Percentiles rank a stretch among this genome's conserved stretches.
Evolutionary conservation across 2,329 filamentous ascomycete genomes (phyloP).

Genomic region (Pseudogymnoascus sp.): DNA sequence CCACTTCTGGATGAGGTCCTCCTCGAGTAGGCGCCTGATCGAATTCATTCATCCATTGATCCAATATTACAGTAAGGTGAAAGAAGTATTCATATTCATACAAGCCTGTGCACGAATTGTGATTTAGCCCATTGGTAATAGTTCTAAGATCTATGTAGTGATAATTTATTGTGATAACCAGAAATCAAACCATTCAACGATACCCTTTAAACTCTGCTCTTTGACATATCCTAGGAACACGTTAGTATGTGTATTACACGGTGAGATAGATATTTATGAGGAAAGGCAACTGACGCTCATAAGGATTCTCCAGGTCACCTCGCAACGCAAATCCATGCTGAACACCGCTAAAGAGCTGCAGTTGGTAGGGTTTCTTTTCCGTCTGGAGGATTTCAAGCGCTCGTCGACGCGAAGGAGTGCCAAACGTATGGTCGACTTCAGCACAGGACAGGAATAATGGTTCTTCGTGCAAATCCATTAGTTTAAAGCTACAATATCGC

Average conservation of each 20-base stretch:
- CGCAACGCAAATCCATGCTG: slow-evolving; percentile 57
- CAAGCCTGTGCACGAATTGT: not conserved
- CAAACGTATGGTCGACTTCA: slow-evolving; percentile 39
- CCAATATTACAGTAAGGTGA: not conserved
- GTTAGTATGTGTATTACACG: slow-evolving; percentile 13
- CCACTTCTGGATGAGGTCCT: not conserved
- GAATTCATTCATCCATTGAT: not conserved
- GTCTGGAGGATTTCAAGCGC: slow-evolving; percentile 37
- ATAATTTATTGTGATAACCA: slow-evolving; percentile 10
- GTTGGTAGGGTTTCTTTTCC: slow-evolving; percentile 45
- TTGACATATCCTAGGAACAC: slow-evolving; percentile 6
- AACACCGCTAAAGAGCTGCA: slow-evolving; percentile 54
- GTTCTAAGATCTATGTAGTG: not conserved
- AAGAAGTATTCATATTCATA: not conserved
- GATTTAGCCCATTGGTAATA: not conserved
- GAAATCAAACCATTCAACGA: slow-evolving; percentile 18
- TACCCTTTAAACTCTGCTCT: slow-evolving; percentile 9
- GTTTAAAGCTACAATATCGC: not conserved
- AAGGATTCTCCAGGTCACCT: slow-evolving; percentile 40
- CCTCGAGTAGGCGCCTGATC: not conserved
- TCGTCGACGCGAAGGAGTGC: slow-evolving; percentile 30
- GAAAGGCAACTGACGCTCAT: slow-evolving; percentile 26
- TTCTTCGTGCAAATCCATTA: slow-evolving; percentile 18
- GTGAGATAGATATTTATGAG: not conserved
- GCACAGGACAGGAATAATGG: slow-evolving; percentile 40